Conservation (phyloP, 768 basidiomycete species). For the Boletus rubescentipes region DNA sequence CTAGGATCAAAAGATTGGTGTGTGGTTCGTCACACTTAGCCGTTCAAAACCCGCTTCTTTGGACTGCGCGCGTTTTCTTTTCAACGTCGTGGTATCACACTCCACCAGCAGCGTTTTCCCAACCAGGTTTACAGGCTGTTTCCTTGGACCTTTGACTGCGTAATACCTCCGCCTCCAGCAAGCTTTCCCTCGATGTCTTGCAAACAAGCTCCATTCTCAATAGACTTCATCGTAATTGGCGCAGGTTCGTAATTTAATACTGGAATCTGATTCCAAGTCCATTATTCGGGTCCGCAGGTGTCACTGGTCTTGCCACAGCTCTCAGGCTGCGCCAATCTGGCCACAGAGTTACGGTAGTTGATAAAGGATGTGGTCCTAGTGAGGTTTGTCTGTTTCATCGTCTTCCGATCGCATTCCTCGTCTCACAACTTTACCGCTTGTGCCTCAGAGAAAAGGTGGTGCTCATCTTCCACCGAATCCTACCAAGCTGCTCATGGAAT, state of each 20-base stretch:
- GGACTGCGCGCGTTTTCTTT: no score
- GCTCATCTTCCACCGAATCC: conserved; percentile 58
- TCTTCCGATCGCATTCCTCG: neutral
- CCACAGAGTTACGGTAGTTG: conserved; percentile 58
- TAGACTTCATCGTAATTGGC: conserved; percentile 34
- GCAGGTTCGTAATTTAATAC: conserved; percentile 22
- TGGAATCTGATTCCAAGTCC: neutral
- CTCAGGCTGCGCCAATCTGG: conserved; percentile 57
- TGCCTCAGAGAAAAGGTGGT: conserved; percentile 37
- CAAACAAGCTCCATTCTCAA: conserved; percentile 23
- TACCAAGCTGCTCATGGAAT: conserved; percentile 54
- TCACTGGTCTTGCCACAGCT: conserved; percentile 59
- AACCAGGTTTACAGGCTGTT: neutral
- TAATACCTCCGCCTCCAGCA: neutral
- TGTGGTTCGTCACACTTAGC: conserved; percentile 2
- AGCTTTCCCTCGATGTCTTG: conserved; percentile 14
- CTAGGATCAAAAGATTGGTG: conserved; percentile 13
- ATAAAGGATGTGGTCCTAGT: conserved; percentile 45
- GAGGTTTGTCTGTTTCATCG: conserved; percentile 30
- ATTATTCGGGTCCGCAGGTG: conserved; percentile 23
- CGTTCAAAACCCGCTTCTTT: conserved; percentile 21
- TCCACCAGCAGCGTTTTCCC: neutral
- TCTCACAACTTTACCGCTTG: neutral
- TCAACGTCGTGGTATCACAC: neutral
- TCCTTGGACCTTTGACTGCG: neutral